Conservation (phyloP, 768 basidiomycete species). For the Pleurotus giganteus region DNA sequence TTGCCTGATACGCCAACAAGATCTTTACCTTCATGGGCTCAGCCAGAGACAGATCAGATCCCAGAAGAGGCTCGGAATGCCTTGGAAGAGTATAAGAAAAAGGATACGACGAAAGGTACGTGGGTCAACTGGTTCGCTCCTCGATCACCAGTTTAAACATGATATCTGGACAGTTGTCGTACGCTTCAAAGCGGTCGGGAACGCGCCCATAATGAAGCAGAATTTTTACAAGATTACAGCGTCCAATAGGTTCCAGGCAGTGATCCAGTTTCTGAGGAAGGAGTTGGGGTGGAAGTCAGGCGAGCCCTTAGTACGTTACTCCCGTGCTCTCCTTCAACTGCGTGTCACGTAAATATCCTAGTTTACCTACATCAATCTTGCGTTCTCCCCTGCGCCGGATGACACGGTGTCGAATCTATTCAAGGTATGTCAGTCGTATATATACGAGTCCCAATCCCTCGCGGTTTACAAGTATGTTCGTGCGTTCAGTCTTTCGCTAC, state of each 20-base stretch:
- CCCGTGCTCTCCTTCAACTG: not conserved
- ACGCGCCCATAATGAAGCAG: conserved; percentile 98
- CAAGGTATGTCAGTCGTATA: conserved; percentile 42
- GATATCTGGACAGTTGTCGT: conserved; percentile 73
- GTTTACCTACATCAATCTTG: conserved; percentile 65
- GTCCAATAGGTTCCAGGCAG: conserved; percentile 90
- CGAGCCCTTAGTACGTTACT: conserved; percentile 71
- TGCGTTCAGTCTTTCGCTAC: conserved; percentile 71
- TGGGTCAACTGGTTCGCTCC: not conserved
- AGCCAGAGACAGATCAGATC: conserved; percentile 27
- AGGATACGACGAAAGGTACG: conserved; percentile 76
- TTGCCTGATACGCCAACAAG: conserved; percentile 26
- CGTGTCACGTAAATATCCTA: conserved; percentile 35
- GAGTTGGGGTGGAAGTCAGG: conserved; percentile 84
- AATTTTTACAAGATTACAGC: conserved; percentile 98
- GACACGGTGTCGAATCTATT: conserved; percentile 76
- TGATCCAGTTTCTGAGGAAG: conserved; percentile 87
- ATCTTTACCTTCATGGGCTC: conserved; percentile 29
- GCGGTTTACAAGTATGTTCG: not conserved
- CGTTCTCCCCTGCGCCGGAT: conserved; percentile 81
- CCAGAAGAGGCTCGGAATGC: conserved; percentile 61
- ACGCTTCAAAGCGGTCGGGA: conserved; percentile 95
- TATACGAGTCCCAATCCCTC: not conserved
- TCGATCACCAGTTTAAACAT: not conserved
- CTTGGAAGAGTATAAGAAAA: conserved; percentile 84